These are phyloP conservation scores for Glycine latifolia DNA, from an alignment of 306 rosid genomes.

Conservation along the genomic window DNA sequence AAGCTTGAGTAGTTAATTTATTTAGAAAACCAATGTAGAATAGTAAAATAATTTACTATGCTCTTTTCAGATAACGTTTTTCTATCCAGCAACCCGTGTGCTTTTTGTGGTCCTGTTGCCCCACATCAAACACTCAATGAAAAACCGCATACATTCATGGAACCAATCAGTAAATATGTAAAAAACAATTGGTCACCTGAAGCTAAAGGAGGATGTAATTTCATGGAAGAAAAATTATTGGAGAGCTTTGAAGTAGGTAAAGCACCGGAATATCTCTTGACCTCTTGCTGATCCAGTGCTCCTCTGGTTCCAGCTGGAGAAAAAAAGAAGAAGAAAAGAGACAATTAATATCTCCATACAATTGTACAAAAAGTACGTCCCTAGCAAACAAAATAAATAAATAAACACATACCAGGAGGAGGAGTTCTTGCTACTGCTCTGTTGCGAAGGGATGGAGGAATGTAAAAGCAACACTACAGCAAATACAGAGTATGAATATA, in stretches of 20 bases:
- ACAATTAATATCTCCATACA: slow-evolving; percentile 9
- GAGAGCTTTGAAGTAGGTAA: slow-evolving; percentile 63
- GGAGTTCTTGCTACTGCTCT: slow-evolving; percentile 77
- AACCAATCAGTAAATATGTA: background rate
- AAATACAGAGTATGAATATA: slow-evolving; percentile 13
- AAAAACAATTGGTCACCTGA: slow-evolving; percentile 59
- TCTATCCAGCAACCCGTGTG: background rate
- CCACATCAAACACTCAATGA: background rate
- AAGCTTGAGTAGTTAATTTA: background rate
- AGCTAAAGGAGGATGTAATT: slow-evolving; percentile 63
- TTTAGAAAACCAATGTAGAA: background rate
- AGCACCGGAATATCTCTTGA: slow-evolving; percentile 65
- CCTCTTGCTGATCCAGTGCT: slow-evolving; percentile 64
- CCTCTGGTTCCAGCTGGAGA: slow-evolving; percentile 66
- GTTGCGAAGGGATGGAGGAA: slow-evolving; percentile 91
- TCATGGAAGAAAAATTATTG: slow-evolving; percentile 66
- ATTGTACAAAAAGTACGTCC: background rate
- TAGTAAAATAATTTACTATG: background rate
- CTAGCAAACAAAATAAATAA: background rate
- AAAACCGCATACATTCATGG: background rate
- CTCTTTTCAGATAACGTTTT: background rate
- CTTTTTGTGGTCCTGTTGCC: background rate
- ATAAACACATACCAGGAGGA: slow-evolving; percentile 73
- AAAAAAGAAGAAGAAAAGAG: background rate
- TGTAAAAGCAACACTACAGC: slow-evolving; percentile 81